A percentile compares a stretch with the other conserved stretches of the same genome.
Conservation (phyloP, 768 basidiomycete genomes). For the Sarcodon sp. region DNA sequence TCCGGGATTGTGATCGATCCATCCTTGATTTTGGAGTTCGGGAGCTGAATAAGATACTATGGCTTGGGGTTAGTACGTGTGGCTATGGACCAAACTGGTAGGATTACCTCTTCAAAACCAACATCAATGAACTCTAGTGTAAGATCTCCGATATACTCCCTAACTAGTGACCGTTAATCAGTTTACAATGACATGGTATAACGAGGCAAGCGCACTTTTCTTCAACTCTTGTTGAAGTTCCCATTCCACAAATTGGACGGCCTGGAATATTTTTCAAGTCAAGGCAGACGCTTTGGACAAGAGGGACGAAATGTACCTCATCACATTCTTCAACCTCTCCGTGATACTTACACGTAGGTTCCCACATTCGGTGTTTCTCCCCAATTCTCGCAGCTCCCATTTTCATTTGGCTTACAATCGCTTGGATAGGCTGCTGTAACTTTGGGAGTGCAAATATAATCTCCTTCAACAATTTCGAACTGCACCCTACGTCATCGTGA, state of each 20-base stretch:
- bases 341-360: slow-evolving; percentile 35
- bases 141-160: slow-evolving; percentile 35
- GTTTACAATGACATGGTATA: not conserved
- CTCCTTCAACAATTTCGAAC: slow-evolving; percentile 53
- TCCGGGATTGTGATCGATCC: slow-evolving; percentile 20
- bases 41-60: slow-evolving; percentile 75
- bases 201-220: slow-evolving; percentile 28
- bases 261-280: slow-evolving; percentile 24
- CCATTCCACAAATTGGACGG: slow-evolving; percentile 50
- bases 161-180: slow-evolving; percentile 28
- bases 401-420: slow-evolving; percentile 43
- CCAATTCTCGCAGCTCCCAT: slow-evolving; percentile 53
- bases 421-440: slow-evolving; percentile 38
- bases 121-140: not conserved
- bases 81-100: too few relatives aligned
- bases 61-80: too few relatives aligned
- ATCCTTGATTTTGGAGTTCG: slow-evolving; percentile 30
- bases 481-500: slow-evolving; percentile 40
- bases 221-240: slow-evolving; percentile 69
- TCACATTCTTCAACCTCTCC: slow-evolving; percentile 45
- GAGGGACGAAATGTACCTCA: slow-evolving; percentile 13
- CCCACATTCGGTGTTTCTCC: slow-evolving; percentile 63
- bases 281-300: not conserved
- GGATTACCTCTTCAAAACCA: slow-evolving; percentile 49
- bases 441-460: slow-evolving; percentile 60